Evolutionary conservation across 305 asterid genomes (phyloP).

Genomic region (Petunia hybrid): DNA sequence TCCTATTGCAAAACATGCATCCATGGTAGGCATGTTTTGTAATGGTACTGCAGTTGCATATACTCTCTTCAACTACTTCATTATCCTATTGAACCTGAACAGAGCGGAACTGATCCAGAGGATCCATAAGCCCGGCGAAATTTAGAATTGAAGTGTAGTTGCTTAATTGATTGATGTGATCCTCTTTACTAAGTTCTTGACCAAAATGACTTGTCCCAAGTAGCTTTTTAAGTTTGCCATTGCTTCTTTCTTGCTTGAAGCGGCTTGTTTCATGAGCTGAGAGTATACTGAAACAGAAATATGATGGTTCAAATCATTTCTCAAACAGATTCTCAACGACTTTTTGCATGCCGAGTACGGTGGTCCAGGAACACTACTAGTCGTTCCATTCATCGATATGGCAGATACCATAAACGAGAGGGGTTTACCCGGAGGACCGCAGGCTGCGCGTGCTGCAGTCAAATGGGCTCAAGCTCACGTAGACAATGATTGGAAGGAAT

Average conservation of each 20-base stretch:
- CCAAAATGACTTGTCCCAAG: not conserved
- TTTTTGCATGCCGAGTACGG: slow-evolving; percentile 90
- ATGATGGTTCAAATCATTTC: not conserved
- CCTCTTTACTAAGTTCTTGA: not conserved
- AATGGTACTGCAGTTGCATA: not conserved
- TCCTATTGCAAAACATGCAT: too few relatives aligned
- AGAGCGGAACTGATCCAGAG: not conserved
- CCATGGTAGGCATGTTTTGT: not conserved
- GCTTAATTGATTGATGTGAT: not conserved
- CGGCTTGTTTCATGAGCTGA: not conserved
- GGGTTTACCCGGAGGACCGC: slow-evolving; percentile 95
- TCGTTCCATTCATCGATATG: slow-evolving; percentile 85
- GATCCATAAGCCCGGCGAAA: not conserved
- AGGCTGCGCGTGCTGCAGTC: slow-evolving; percentile 87
- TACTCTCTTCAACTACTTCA: not conserved
- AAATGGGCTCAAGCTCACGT: slow-evolving; percentile 89
- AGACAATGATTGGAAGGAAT: slow-evolving; percentile 89
- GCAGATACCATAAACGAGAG: slow-evolving; percentile 82
- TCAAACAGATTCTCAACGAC: slow-evolving; percentile 61
- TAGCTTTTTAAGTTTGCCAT: not conserved
- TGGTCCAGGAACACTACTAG: slow-evolving; percentile 91
- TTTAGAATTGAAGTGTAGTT: not conserved
- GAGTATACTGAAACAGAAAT: not conserved
- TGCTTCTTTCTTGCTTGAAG: not conserved
- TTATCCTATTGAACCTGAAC: not conserved